Conservation (phyloP, 2,329 filamentous ascomycete genomes). For the Colletotrichum tropicicola region DNA sequence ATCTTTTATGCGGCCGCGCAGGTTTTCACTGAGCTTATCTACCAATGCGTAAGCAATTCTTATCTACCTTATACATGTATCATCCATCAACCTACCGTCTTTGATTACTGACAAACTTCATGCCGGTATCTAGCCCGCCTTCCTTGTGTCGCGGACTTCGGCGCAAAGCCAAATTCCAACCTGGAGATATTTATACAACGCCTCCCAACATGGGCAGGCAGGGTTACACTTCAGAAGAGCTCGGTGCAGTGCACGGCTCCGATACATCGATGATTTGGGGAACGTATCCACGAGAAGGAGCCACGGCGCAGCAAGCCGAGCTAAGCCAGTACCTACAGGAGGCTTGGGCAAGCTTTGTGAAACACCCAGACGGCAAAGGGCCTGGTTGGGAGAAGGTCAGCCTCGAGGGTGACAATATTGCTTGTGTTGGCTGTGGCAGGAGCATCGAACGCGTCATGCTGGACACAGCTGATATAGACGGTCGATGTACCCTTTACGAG, state of each 20-base stretch:
- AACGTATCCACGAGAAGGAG: neutral
- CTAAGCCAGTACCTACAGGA: conserved; percentile 3
- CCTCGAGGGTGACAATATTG: neutral
- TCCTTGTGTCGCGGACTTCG: neutral
- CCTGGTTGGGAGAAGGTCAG: conserved; percentile 7
- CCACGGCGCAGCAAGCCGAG: neutral
- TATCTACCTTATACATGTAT: too few relatives aligned
- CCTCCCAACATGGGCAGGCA: conserved; percentile 3
- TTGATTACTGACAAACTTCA: neutral
- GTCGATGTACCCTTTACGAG: neutral
- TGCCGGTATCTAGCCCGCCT: conserved; percentile 1
- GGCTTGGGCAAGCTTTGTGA: conserved; percentile 9
- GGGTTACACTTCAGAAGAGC: conserved; percentile 6
- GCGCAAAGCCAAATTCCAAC: neutral
- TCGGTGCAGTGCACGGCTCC: conserved; percentile 5
- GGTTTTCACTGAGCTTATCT: conserved; percentile 1
- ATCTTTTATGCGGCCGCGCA: neutral
- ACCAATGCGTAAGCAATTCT: conserved; percentile 6
- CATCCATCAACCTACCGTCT: too few relatives aligned
- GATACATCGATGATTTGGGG: conserved; percentile 17
- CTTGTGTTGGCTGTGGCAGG: neutral
- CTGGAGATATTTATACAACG: conserved; percentile 23
- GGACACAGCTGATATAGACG: neutral
- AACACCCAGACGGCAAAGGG: neutral
- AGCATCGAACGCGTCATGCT: neutral